A percentile compares a stretch with the other conserved stretches of the same genome.
Conservation (phyloP, 2,329 filamentous ascomycete genomes). For the Nothophoma quercina region DNA sequence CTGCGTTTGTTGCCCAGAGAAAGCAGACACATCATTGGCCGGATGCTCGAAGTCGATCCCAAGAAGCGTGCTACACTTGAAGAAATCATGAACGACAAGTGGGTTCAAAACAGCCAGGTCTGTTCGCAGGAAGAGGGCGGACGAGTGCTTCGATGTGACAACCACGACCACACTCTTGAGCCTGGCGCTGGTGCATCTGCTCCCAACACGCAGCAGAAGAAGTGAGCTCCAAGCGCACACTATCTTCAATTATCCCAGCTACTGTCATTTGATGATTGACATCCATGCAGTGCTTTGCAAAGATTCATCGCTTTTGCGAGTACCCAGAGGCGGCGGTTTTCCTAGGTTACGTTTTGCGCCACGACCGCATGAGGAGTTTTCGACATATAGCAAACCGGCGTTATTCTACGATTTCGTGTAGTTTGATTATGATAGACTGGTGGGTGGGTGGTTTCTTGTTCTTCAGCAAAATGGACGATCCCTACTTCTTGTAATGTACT, state of each 20-base stretch:
- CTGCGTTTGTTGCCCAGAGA: slow-evolving; percentile 87
- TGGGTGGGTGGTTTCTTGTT: slow-evolving; percentile 5
- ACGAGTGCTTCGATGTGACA: slow-evolving; percentile 72
- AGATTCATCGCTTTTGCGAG: slow-evolving; percentile 7
- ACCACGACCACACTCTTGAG: slow-evolving; percentile 86
- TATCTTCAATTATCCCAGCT: neutral
- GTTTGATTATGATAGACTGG: slow-evolving; percentile 12
- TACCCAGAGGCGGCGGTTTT: slow-evolving; percentile 8
- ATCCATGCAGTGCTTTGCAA: slow-evolving; percentile 6
- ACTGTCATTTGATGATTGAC: slow-evolving; percentile 16
- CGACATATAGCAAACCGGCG: slow-evolving; percentile 11
- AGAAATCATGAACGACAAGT: slow-evolving; percentile 86
- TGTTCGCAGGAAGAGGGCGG: slow-evolving; percentile 82
- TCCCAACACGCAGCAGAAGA: slow-evolving; percentile 45
- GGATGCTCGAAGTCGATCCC: slow-evolving; percentile 91
- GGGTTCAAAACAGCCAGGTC: slow-evolving; percentile 85
- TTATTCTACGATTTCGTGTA: slow-evolving; percentile 5
- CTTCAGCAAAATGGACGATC: slow-evolving; percentile 3
- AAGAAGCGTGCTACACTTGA: slow-evolving; percentile 82
- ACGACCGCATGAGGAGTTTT: slow-evolving; percentile 9
- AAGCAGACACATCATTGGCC: slow-evolving; percentile 85
- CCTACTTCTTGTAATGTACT: slow-evolving; percentile 27
- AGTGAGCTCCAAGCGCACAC: slow-evolving; percentile 29
- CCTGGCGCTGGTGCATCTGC: slow-evolving; percentile 57
- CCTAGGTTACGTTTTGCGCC: slow-evolving; percentile 1